Evolutionary conservation across 306 rosid genomes (phyloP).

Genomic region (Luffa aegyptiaca): DNA sequence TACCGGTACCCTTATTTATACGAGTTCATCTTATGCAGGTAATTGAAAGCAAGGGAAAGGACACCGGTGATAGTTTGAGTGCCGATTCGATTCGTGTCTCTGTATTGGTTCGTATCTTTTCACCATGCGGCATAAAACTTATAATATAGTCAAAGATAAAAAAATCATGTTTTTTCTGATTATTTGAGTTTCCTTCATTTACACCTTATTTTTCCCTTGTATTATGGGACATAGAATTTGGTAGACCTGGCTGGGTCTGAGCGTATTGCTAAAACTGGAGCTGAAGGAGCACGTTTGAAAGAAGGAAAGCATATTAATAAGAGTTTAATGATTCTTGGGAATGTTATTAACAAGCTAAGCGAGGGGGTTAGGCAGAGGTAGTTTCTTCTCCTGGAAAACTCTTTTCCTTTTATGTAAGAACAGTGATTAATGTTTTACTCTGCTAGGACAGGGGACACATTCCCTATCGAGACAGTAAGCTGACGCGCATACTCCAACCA

Average conservation of each 20-base stretch:
- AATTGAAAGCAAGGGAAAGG: conserved; percentile 89
- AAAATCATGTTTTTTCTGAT: background rate
- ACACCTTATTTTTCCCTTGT: background rate
- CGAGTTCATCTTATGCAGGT: conserved; percentile 33
- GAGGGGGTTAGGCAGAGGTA: conserved; percentile 86
- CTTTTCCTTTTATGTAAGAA: background rate
- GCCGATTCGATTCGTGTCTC: conserved; percentile 80
- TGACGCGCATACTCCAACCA: conserved; percentile 97
- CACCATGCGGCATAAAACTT: conserved; percentile 5
- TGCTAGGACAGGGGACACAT: conserved; percentile 59
- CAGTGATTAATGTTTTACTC: background rate
- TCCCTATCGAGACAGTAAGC: conserved; percentile 94
- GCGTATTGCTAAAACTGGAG: conserved; percentile 96
- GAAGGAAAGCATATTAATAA: conserved; percentile 94
- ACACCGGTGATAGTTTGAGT: conserved; percentile 30
- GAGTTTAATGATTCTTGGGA: conserved; percentile 92
- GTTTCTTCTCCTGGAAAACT: background rate
- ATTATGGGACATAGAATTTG: conserved; percentile 45
- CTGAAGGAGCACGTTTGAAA: conserved; percentile 84
- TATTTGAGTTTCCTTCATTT: background rate
- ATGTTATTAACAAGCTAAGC: conserved; percentile 88
- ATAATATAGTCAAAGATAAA: background rate
- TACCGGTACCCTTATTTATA: background rate
- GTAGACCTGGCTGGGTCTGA: conserved; percentile 97
- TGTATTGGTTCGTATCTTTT: conserved; percentile 61